Evolutionary conservation across 2,329 filamentous ascomycete species (phyloP), one percentile per base, ranked within the genome.

Genomic region (Sporothrix inflata): DNA sequence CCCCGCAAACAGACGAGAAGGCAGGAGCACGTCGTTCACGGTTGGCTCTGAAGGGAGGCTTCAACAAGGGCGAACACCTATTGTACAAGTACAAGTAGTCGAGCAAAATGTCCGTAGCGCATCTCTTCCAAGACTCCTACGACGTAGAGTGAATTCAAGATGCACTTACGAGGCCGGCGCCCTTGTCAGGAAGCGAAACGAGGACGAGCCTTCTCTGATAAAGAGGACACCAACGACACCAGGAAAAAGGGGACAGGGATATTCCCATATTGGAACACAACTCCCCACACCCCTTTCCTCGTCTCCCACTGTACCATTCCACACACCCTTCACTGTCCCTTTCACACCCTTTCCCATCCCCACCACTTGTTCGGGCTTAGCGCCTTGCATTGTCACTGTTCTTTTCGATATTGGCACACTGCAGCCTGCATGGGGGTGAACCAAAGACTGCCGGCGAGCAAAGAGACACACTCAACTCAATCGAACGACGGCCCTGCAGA

Each of bases 271-370:
- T 34, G 6, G 1, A 19, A 57, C 14, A 21, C n/a, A n/a, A n/a
- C 49, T 51, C 14, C 27, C 27, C 53, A 12, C 53, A 30, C 53
- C 16, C 12, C 53, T 34, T 34, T 8, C 53, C 53, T 34, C 21
- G 7, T 53, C 12, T 53, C 21, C 19, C n/a, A n/a, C n/a, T n/a
- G 1, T 53, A n/a, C 51, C 51, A 27, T 53, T 53, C 27, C 53
- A 19, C n/a, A 19, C 53, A 34, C 53, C 27, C 53, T 34, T 34
- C 53, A 34, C 5, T 6, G 4, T 16, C 34, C 27, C 27, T 16
- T 57, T 38, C 53, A 57, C 53, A 57, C 53, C 53, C 53, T 34
- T 57, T 57, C 27, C 51, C 51, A 30, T 30, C 24, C 51, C 51
- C 51, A 55, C 24, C 53, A 34, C 27, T 38, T 57, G 53, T 57